Conservation (phyloP, 768 basidiomycete genomes). For the Cystobasidiopsis lactophilus region DNA sequence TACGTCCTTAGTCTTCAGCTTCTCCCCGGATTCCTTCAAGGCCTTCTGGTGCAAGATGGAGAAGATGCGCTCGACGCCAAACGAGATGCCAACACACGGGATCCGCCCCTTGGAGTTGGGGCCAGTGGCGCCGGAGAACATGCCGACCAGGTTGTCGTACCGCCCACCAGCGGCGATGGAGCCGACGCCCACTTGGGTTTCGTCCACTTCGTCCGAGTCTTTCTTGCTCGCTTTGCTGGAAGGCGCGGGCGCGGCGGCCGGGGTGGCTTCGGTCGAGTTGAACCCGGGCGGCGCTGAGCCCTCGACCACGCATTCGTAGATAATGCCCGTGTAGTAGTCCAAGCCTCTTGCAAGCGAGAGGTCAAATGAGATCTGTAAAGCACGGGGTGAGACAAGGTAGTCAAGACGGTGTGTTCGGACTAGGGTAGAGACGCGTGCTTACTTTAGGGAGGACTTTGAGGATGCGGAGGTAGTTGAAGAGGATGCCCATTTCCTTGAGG, state of each 20-base stretch:
- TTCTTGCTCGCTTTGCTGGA: slow-evolving; percentile 20
- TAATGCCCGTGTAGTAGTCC: slow-evolving; percentile 96
- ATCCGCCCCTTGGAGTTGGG: slow-evolving; percentile 24
- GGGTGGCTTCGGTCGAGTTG: slow-evolving; percentile 27
- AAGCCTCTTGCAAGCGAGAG: slow-evolving; percentile 90
- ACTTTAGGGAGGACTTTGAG: slow-evolving; percentile 63
- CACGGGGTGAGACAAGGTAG: background rate
- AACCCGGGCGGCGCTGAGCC: slow-evolving; percentile 80
- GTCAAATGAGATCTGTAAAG: slow-evolving; percentile 70
- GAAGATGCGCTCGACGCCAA: slow-evolving; percentile 84
- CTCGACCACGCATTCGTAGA: slow-evolving; percentile 86
- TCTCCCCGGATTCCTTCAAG: slow-evolving; percentile 28
- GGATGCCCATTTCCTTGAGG: slow-evolving; percentile 57
- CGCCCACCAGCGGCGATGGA: slow-evolving; percentile 96
- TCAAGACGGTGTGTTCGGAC: background rate
- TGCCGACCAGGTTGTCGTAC: slow-evolving; percentile 82
- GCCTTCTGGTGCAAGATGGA: slow-evolving; percentile 73
- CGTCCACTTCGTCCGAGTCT: slow-evolving; percentile 63
- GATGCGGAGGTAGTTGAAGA: slow-evolving; percentile 61
- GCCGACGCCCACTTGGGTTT: slow-evolving; percentile 84
- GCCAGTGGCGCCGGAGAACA: slow-evolving; percentile 34
- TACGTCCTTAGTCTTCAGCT: slow-evolving; percentile 46
- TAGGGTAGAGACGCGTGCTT: slow-evolving; percentile 12
- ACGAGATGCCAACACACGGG: slow-evolving; percentile 78
- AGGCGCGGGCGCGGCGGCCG: slow-evolving; percentile 18